phyloP scores from a whole-genome alignment of 352 stramenopile species.

The Blastocystis sp. region DNA sequence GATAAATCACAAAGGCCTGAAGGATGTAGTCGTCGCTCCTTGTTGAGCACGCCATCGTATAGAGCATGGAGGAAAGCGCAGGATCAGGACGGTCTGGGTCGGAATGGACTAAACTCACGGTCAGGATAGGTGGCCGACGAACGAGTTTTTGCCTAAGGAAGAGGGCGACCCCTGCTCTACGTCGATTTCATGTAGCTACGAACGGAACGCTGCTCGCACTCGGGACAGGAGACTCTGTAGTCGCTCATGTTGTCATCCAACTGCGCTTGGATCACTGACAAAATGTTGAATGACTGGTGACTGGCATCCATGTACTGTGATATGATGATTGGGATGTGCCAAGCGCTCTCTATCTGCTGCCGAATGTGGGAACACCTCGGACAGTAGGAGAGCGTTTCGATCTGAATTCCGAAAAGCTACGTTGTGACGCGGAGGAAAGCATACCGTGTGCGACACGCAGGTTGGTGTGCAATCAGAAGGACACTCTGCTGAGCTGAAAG shows the following conservation, averaged over 20 bases:
- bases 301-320: background rate
- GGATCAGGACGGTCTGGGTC: background rate
- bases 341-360: background rate
- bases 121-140: background rate
- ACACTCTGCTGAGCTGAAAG: background rate
- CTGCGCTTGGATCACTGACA: background rate
- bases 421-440: background rate
- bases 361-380: background rate
- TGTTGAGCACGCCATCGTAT: background rate
- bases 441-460: constrained; percentile 7
- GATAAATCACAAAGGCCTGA: constrained; percentile 13
- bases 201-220: background rate
- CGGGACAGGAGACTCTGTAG: background rate
- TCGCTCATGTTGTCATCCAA: background rate
- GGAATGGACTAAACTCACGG: background rate
- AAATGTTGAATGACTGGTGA: background rate
- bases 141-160: background rate
- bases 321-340: constrained; percentile 16
- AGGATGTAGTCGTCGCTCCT: background rate
- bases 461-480: background rate
- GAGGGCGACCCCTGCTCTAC: background rate
- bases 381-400: background rate
- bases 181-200: background rate
- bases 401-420: background rate
- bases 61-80: background rate